Percentiles rank a stretch among this genome's conserved stretches.
These are phyloP conservation scores for Pleurotus tuber-regium DNA, from an alignment of 768 basidiomycete species.

Conservation along the genomic window DNA sequence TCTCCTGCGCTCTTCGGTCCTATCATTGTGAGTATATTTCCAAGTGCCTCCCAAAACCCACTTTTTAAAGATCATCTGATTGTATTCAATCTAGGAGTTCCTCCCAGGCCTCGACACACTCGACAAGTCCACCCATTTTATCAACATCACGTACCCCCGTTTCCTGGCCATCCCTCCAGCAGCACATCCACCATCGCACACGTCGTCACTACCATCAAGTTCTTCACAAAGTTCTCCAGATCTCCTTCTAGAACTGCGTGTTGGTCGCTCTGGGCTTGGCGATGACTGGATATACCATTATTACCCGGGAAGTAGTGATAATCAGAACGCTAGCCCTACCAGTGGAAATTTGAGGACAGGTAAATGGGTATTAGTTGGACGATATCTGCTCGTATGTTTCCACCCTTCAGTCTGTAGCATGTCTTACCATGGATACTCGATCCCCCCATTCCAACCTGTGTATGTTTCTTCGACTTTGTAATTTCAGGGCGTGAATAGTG, in stretches of 20 bases:
- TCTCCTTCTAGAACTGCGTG: slow-evolving; percentile 31
- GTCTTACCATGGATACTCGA: background rate
- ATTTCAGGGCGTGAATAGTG: slow-evolving; percentile 33
- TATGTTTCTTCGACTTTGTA: background rate
- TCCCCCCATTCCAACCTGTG: background rate
- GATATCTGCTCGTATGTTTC: slow-evolving; percentile 29
- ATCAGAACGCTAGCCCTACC: background rate
- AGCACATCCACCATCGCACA: background rate
- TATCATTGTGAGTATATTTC: slow-evolving; percentile 18
- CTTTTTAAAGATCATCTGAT: background rate
- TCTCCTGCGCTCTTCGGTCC: slow-evolving; percentile 24
- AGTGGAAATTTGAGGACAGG: background rate
- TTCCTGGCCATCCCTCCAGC: slow-evolving; percentile 20
- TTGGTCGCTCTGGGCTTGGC: slow-evolving; percentile 32
- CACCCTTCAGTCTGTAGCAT: background rate
- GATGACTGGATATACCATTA: slow-evolving; percentile 37
- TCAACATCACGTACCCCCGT: slow-evolving; percentile 35
- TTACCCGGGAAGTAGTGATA: slow-evolving; percentile 25
- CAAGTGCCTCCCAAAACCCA: background rate
- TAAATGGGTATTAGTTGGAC: slow-evolving; percentile 22
- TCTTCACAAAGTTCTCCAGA: slow-evolving; percentile 16
- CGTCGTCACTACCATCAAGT: too few species aligned
- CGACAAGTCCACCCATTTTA: slow-evolving; percentile 27
- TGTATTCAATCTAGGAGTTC: slow-evolving; percentile 20
- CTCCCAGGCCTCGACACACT: slow-evolving; percentile 30